Evolutionary conservation across 345 rosid species (phyloP).

Genomic region (Citrus trifoliata): DNA sequence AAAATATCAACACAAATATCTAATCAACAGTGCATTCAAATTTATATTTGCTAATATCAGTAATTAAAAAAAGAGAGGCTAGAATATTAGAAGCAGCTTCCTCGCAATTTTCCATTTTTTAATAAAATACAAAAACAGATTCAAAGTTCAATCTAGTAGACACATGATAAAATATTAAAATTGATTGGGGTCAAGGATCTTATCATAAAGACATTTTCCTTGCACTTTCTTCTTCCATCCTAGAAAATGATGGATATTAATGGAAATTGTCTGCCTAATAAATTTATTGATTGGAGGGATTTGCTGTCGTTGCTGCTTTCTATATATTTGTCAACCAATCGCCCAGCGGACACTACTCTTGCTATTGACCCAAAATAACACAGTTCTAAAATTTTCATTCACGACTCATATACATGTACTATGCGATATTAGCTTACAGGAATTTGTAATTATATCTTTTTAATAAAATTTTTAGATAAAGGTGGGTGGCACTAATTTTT

Average conservation of each 20-base stretch:
- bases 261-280: not conserved
- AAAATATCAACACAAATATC: no score
- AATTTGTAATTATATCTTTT: no score
- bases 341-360: not conserved
- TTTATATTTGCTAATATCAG: no score
- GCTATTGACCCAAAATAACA: not conserved
- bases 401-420: no score
- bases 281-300: no score
- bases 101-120: not conserved
- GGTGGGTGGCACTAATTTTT: no score
- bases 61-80: no score
- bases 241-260: not conserved
- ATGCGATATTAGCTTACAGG: no score
- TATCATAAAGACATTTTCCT: slow-evolving; percentile 14
- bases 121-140: not conserved
- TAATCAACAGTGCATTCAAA: no score
- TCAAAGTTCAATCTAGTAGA: not conserved
- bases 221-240: slow-evolving; percentile 18
- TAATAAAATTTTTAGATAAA: no score
- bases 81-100: slow-evolving; percentile 7
- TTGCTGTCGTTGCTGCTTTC: not conserved
- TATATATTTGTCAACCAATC: not conserved
- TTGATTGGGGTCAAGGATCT: slow-evolving; percentile 10
- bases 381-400: not conserved
- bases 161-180: not conserved